Evolutionary conservation across 176 grass and related monocot species (phyloP), one percentile per base, ranked within the genome.

Genomic region (Juncus inflexus): DNA sequence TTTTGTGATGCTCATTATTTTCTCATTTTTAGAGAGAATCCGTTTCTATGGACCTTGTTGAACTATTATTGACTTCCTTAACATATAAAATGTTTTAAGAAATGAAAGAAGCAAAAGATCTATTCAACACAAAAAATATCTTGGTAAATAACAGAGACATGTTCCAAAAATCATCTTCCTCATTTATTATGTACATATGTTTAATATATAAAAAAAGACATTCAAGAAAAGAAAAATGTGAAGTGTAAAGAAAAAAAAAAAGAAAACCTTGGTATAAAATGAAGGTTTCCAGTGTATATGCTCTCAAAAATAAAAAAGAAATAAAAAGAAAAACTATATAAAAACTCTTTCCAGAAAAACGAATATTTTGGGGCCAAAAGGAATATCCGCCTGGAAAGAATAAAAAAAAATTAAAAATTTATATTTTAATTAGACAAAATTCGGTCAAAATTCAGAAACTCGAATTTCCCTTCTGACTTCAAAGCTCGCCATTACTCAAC

Each of bases 401-500:
- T 56, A 15, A 14, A 0, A 53, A 54, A 53, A 54, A 55, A n/a
- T n/a, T 14, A 55, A 69, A 55, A 69, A 16, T 69, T 9, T 55
- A 37, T 55, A 28, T 28, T 1, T 47, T 47, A 6, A 47, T 9
- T 47, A 47, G 19, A 45, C 4, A 47, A 45, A 59, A 42, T 71
- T 40, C 58, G 28, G 14, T 71, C 38, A 39, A 42, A 60, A 71
- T 35, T 71, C 15, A 71, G 35, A 47, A 71, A 41, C 42, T 7
- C 14, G 43, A 38, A 71, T n/a, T 52, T 55, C 58, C 51, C 68
- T 71, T 14, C 52, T 14, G 13, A 51, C 49, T 68, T 69, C 50
- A 71, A 71, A 43, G 68, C 53, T 42, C 10, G 54, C 38, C 68
- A 71, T 71, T 71, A 60, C 45, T 41, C 45, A 12, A 9, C 3